Base-by-base conservation (phyloP, 495 filamentous ascomycete species). In the Rostrohypoxylon terebratum region DNA sequence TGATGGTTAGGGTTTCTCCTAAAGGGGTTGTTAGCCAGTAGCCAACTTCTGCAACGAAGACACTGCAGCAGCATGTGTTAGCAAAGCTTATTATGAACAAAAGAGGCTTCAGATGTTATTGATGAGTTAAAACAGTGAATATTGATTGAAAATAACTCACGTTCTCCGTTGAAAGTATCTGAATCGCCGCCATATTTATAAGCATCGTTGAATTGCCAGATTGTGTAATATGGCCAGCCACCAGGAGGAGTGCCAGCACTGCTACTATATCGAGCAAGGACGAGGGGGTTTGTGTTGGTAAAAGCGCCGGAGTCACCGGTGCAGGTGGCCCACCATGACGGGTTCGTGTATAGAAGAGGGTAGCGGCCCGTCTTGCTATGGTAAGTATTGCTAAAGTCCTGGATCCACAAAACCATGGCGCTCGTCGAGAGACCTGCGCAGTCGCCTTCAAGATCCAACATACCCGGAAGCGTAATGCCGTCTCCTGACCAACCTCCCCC, bases 401-500 rank as follows among this genome's bases (percentile, higher is more conserved):
- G 72, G 79, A 91, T 85, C 89, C 89, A 91, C 20, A 80, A 73
- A 0, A 89, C 85, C 84, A 90, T 90, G n/a, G 74, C 79, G 11
- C 81, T 79, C 0, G 77, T 45, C 16, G 79, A 83, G 54, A 90
- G 79, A 0, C 87, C 87, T 68, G 83, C 88, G 77, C 88, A 90
- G 14, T 84, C 81, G 9, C 79, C 78, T 77, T 91, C 89, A 23
- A 91, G 81, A 75, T 91, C 89, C 13, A 91, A 81, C 88, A 91
- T 91, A 1, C 90, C 89, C 0, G 89, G 90, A 0, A 91, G 82
- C 5, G 89, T 91, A 60, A 83, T 84, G 34, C 88, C 88, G 69
- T 91, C 90, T 21, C 64, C 73, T 8, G 83, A 82, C 90, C 89
- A 91, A 53, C 87, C 88, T 18, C 89, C 89, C 33, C 90, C 90